Percentiles rank a stretch among this genome's conserved stretches.
Conservation (phyloP, 306 rosid genomes). For the Ormosia semicastrata region DNA sequence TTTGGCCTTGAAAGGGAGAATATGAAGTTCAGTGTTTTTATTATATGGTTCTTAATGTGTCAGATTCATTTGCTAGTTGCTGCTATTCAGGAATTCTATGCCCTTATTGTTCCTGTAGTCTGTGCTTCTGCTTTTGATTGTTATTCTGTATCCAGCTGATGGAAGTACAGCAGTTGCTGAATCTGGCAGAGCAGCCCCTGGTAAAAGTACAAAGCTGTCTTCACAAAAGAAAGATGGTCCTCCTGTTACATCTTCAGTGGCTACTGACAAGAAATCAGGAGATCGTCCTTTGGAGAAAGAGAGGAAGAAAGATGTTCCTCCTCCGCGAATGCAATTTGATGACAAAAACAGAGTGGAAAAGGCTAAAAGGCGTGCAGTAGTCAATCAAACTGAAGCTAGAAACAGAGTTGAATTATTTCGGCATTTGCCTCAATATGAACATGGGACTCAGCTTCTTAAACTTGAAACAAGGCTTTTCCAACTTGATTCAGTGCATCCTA, state of each 20-base stretch:
- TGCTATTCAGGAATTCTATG: neutral
- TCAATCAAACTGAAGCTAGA: slow-evolving; percentile 76
- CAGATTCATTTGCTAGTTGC: slow-evolving; percentile 13
- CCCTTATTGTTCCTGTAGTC: neutral
- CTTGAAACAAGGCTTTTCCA: slow-evolving; percentile 73
- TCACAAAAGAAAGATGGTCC: slow-evolving; percentile 53
- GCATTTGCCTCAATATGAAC: slow-evolving; percentile 90
- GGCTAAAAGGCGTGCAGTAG: slow-evolving; percentile 73
- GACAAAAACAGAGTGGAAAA: slow-evolving; percentile 68
- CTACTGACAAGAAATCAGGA: slow-evolving; percentile 61
- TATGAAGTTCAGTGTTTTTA: neutral
- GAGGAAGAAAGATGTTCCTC: slow-evolving; percentile 81
- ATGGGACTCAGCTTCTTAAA: slow-evolving; percentile 68
- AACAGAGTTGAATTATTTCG: slow-evolving; percentile 83
- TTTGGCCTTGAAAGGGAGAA: neutral
- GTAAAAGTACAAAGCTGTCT: slow-evolving; percentile 55
- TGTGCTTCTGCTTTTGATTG: slow-evolving; percentile 30
- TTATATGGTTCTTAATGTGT: slow-evolving; percentile 5
- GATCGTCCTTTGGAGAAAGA: slow-evolving; percentile 69
- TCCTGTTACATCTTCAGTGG: slow-evolving; percentile 38
- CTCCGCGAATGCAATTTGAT: slow-evolving; percentile 85
- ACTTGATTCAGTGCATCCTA: slow-evolving; percentile 74
- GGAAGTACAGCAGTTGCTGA: slow-evolving; percentile 47
- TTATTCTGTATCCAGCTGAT: slow-evolving; percentile 37
- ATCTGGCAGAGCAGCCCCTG: slow-evolving; percentile 29